Evolutionary conservation across 805 yeast genomes (phyloP), one percentile per base, ranked within the genome.

Genomic region (Hanseniaspora guilliermondii): DNA sequence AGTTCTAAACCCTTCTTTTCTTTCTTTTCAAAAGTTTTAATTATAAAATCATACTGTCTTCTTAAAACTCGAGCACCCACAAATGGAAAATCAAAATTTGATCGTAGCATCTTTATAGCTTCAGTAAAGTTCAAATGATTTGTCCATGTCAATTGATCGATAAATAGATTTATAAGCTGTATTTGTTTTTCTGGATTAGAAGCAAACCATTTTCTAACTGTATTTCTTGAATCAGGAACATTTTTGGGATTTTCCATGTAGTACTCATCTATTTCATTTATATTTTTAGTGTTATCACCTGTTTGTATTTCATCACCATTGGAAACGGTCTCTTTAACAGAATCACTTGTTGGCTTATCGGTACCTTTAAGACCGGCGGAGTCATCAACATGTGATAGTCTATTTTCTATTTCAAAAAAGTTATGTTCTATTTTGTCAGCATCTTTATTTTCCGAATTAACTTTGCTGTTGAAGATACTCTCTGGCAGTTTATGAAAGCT

Each of bases 111-210:
- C 25, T 55, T 55, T n/a, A 49, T 36, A 12, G 57, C 57, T 30
- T 55, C 53, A 2, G 57, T 55, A 39, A 55, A 55, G 9, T 55
- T 55, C 22, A 55, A 40, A 45, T 55, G 53, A 35, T 55, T 49
- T 19, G 57, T 55, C 57, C 57, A 55, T 6, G 57, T 55, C 16
- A 55, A 24, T 19, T 55, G 57, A 14, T 55, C 57, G 19, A 55
- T 55, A 37, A 55, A 55, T 12, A 55, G 30, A 35, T 41, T 55
- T 9, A 55, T 25, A 22, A 55, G 38, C 11, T 55, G 52, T 4
- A 40, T 39, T 25, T 49, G 55, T 25, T 47, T 37, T 30, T 49
- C 46, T 8, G 49, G 57, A 38, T 55, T 46, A 3, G 22, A 17
- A 3, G 32, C 25, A 45, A 55, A 55, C 57, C 57, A 55, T 49